Base-by-base conservation (phyloP, 345 rosid species). In the Melaleuca alternifolia region DNA sequence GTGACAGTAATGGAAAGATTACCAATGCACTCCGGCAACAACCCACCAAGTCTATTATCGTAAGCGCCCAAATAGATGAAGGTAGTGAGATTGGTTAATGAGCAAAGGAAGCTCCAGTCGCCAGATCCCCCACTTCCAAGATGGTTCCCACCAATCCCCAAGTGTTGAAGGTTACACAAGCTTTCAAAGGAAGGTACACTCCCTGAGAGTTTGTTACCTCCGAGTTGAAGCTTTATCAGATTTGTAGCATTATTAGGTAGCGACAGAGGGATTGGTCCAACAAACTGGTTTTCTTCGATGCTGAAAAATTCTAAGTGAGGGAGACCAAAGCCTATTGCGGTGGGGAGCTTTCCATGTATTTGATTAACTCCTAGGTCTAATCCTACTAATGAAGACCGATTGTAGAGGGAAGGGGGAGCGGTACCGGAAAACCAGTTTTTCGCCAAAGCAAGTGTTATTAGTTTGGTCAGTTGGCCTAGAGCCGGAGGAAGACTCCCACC, bases 321-420 rank as follows among this genome's bases (percentile, higher is more conserved):
- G 33, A 85, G 83, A 30, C 15, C 13, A 50, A 57, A 75, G 62
- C 77, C 77, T 2, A 50, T 28, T 30, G 28, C 26, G 4, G 79
- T 8, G 57, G 87, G 85, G 26, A 86, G 79, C 21, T 21, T 82
- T 57, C 87, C 87, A 16, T 56, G 24, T 10, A 86, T 26, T 30
- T 20, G 65, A 54, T 82, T 81, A 50, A 2, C 8, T 18, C 23
- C 84, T 13, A 61, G 6, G 20, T 85, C 85, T 24, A 87, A 37
- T 2, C 2, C 1, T 14, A 4, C 44, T 6, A 87, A 5, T 6
- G 87, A 87, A 8, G 90, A 87, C 6, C 89, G 44, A 57, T 87
- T 89, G 85, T 84, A 90, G 75, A 90, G 51, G 5, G 89, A 84
- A 15, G 84, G 82, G 37, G 91, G 90, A 28, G 89, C 44, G 11